Conservation (phyloP, 2,329 filamentous ascomycete genomes). For the Arachnopeziza araneosa region DNA sequence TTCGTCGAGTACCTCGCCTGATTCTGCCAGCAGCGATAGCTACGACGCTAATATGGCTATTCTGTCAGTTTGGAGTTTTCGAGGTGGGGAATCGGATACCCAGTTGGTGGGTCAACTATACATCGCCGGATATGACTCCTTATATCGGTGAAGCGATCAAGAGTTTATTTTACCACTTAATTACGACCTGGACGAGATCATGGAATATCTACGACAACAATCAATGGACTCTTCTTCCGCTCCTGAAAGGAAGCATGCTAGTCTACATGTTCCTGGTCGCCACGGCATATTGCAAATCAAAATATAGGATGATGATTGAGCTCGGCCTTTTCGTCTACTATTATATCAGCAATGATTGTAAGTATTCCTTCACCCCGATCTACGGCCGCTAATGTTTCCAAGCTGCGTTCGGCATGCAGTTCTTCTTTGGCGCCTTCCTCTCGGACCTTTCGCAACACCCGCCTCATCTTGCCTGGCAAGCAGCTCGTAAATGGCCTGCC, state of each 20-base stretch:
- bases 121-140: constrained; percentile 39
- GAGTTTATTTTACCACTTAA: constrained; percentile 40
- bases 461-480: constrained; percentile 42
- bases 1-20: constrained; percentile 52
- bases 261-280: constrained; percentile 49
- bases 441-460: constrained; percentile 51
- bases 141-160: constrained; percentile 38
- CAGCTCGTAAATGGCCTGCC: constrained; percentile 37
- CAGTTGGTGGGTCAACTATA: constrained; percentile 52
- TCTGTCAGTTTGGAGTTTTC: constrained; percentile 52
- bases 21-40: constrained; percentile 52
- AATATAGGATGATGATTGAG: constrained; percentile 44
- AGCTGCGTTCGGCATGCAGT: constrained; percentile 50
- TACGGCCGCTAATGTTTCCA: constrained; percentile 6
- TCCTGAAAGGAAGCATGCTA: constrained; percentile 49
- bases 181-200: constrained; percentile 46
- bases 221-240: constrained; percentile 52
- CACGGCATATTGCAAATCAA: constrained; percentile 43
- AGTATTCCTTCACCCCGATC: not conserved
- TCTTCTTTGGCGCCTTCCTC: constrained; percentile 57
- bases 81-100: constrained; percentile 50
- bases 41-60: constrained; percentile 49
- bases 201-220: constrained; percentile 50
- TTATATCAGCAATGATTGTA: constrained; percentile 31
- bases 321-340: constrained; percentile 45